Conservation (phyloP, 192 early-diverging fungal genomes). For the Diversispora eburnea region DNA sequence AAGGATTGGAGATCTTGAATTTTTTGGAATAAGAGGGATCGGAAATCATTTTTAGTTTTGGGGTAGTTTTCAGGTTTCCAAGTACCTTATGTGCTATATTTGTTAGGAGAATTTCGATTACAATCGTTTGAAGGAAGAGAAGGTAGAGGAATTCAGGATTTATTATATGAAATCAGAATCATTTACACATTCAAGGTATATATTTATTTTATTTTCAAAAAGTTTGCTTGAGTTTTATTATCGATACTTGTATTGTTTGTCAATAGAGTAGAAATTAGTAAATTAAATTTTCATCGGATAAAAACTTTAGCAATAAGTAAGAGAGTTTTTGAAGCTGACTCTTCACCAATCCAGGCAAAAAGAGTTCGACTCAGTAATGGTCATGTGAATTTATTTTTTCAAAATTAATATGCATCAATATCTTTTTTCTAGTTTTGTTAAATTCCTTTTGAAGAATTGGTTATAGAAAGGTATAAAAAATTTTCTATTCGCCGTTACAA, state of each 20-base stretch:
- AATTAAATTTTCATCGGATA: constrained; percentile 13
- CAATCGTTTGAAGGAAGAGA: constrained; percentile 26
- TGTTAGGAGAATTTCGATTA: constrained; percentile 19
- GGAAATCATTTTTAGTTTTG: constrained; percentile 21
- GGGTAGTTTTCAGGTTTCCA: constrained; percentile 4
- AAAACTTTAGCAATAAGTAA: constrained; percentile 5
- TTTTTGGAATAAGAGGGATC: constrained; percentile 23
- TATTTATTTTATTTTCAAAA: constrained; percentile 15
- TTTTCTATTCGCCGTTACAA: neutral
- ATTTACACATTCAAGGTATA: constrained; percentile 15
- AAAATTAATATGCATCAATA: neutral
- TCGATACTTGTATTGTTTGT: neutral
- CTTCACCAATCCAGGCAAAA: neutral
- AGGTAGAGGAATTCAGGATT: constrained; percentile 13
- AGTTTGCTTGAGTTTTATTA: constrained; percentile 4
- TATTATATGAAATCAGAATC: constrained; percentile 9
- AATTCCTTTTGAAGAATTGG: neutral
- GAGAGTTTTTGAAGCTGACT: constrained; percentile 20
- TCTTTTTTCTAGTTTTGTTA: neutral
- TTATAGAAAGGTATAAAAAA: neutral
- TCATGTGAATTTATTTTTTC: neutral
- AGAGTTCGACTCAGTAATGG: neutral
- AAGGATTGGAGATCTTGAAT: constrained; percentile 12
- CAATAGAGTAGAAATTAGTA: constrained; percentile 8
- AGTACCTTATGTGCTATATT: constrained; percentile 9